Base-by-base conservation (phyloP, 257 asterid genomes). In the Scutellaria galericulata region DNA sequence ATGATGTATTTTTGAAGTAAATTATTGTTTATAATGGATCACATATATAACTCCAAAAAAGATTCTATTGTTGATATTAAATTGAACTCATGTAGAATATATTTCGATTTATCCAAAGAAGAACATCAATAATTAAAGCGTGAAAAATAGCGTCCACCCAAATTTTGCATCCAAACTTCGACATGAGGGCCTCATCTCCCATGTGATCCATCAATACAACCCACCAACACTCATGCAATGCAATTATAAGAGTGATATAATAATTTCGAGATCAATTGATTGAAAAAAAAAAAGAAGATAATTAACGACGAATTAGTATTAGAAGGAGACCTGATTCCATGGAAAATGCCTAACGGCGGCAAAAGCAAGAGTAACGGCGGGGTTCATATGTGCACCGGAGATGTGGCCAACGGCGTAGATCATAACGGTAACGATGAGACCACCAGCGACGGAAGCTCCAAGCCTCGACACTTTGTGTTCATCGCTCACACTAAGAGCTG, bases 361-460 rank as follows among this genome's bases (percentile, higher is more conserved):
- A 46, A 92, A 90, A 44, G 97, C 97, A 0, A 88, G 69, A 68
- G 98, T 90, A 27, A 92, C 97, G 31, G 97, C 98, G 5, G 98
- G 97, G 69, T 92, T 92, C 96, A 88, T 92, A 70, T 92, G 98
- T 2, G 98, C 98, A 40, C 97, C 97, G 31, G 97, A 92, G 68
- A 92, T 87, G 74, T 90, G 98, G 10, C 98, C 98, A 40, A 92
- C 97, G 6, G 98, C 96, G 48, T 92, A 90, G 48, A 92, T 90
- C 97, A 90, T 88, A 9, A 88, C 97, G 22, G 97, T 90, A 7
- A 92, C 93, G n/a, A 90, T 83, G 9, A 92, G 95, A 2, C 98
- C 98, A 4, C 97, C 96, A 0, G 94, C 94, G 9, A 90, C 80
- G 0, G 98, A 92, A 0, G 95, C 97, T 53, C 95, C 98, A 0